These are phyloP conservation scores for Colletotrichum sansevieriae DNA, from an alignment of 2,329 filamentous ascomycete species.

Conservation along the genomic window DNA sequence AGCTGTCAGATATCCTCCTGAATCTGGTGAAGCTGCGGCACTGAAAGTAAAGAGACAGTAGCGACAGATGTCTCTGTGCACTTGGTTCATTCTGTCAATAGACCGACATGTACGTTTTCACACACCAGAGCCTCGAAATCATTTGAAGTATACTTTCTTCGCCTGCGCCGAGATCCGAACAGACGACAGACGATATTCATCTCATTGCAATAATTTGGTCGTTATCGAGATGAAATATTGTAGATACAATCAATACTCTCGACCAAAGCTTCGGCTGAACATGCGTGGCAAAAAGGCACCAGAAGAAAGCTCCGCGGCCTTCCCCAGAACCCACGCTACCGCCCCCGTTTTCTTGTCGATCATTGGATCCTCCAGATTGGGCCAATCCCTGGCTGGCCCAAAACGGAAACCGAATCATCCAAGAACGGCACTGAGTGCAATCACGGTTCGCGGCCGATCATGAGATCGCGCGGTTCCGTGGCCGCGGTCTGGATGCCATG, in stretches of 20 bases:
- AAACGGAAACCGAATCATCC: conserved; percentile 29
- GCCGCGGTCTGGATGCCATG: conserved; percentile 8
- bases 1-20: neutral
- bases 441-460: conserved; percentile 33
- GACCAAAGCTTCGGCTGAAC: neutral
- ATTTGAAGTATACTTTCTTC: neutral
- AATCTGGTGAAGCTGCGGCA: too few species aligned
- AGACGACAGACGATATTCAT: conserved; percentile 12
- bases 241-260: neutral
- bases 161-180: conserved; percentile 3
- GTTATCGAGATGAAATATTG: conserved; percentile 35
- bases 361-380: conserved; percentile 39
- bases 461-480: conserved; percentile 26
- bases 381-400: conserved; percentile 18
- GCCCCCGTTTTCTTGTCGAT: conserved; percentile 34
- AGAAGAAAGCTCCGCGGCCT: conserved; percentile 9
- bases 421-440: conserved; percentile 15
- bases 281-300: too few species aligned
- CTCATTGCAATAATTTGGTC: conserved; percentile 2
- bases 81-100: neutral
- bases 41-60: conserved; percentile 19
- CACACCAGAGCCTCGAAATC: too few species aligned
- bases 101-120: neutral
- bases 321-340: conserved; percentile 27
- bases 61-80: conserved; percentile 11